phyloP scores from a whole-genome alignment of 2,329 filamentous ascomycete genomes.

The Ophiocordyceps unilateralis region DNA sequence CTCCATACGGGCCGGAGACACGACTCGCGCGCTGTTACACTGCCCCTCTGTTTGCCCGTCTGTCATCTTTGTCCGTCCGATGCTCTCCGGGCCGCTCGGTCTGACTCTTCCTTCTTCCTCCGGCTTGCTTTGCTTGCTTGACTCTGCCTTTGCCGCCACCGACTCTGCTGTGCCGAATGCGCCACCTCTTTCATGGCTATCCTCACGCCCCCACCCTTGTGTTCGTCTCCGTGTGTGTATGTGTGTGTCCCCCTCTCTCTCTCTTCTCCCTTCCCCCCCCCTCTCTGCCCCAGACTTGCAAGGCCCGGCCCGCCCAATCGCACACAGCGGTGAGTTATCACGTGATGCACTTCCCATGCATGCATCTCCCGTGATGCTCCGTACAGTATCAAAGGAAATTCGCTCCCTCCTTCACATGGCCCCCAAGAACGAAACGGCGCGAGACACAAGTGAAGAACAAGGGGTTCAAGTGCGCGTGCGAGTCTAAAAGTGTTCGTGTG shows the following conservation, averaged over 20 bases:
- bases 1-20: too few species aligned
- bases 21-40: too few species aligned
- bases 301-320: conserved; percentile 21
- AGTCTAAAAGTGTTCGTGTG: too few species aligned
- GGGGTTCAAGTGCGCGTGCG: not conserved
- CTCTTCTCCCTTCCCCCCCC: not conserved
- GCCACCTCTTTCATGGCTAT: too few species aligned
- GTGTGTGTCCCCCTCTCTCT: not conserved
- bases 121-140: too few species aligned
- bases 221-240: too few species aligned
- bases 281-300: conserved; percentile 8
- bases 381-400: conserved; percentile 6
- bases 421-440: not conserved
- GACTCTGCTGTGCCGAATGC: too few species aligned
- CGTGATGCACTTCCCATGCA: conserved; percentile 18
- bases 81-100: too few species aligned
- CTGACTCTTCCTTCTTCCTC: too few species aligned
- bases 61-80: too few species aligned
- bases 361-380: conserved; percentile 16
- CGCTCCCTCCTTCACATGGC: not conserved
- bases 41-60: too few species aligned
- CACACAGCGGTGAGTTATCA: conserved; percentile 14
- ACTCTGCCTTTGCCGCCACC: too few species aligned
- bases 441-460: not conserved
- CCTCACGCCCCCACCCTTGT: not conserved